These are phyloP conservation scores for Moesziomyces antarcticus DNA, from an alignment of 1,284 basidiomycete species.

Conservation along the genomic window DNA sequence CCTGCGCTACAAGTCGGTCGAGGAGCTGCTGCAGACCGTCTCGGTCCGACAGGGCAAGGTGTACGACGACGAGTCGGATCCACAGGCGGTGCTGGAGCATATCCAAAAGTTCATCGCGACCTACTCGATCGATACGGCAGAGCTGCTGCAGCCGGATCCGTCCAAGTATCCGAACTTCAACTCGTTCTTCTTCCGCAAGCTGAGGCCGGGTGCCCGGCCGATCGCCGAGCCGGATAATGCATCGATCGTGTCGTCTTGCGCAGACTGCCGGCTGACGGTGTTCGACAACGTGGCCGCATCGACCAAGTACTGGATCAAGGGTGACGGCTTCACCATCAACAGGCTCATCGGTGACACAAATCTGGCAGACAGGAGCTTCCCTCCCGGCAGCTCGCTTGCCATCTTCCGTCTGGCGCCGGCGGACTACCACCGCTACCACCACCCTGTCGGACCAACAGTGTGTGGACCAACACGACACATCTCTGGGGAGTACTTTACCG, in stretches of 20 bases:
- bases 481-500: conserved; percentile 65
- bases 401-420: conserved; percentile 83
- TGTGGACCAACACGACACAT: conserved; percentile 71
- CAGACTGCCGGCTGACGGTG: conserved; percentile 93
- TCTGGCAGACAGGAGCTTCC: conserved; percentile 68
- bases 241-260: conserved; percentile 81
- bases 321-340: conserved; percentile 86
- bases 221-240: conserved; percentile 80
- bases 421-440: conserved; percentile 96
- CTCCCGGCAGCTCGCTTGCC: conserved; percentile 70
- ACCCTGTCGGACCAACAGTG: conserved; percentile 80
- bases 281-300: conserved; percentile 87
- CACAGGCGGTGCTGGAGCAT: conserved; percentile 82
- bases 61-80: conserved; percentile 86
- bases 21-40: conserved; percentile 73
- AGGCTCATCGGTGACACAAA: conserved; percentile 76
- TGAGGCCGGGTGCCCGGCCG: conserved; percentile 84
- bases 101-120: conserved; percentile 90
- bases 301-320: conserved; percentile 95
- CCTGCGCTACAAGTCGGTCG: conserved; percentile 88
- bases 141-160: conserved; percentile 76
- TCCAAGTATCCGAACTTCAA: conserved; percentile 82
- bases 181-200: conserved; percentile 91
- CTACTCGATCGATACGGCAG: conserved; percentile 83
- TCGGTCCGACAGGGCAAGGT: conserved; percentile 52